These are phyloP conservation scores for Echria macrotheca DNA, from an alignment of 495 filamentous ascomycete species.

Conservation along the genomic window DNA sequence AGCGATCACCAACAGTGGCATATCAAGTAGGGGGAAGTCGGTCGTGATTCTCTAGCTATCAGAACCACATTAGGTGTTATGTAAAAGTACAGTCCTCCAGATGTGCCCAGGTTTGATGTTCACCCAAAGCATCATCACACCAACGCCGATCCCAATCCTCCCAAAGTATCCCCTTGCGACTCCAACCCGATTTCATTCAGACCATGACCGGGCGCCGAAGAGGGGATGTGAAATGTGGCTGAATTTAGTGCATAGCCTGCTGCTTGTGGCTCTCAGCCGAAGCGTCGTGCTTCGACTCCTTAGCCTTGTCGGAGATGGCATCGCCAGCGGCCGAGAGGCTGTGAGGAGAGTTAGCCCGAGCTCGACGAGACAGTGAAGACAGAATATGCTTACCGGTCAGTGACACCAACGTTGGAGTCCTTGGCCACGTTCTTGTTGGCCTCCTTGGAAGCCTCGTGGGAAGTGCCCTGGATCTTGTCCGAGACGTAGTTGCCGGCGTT, in stretches of 20 bases:
- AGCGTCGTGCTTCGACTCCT: slow-evolving; percentile 49
- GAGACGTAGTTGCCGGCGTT: slow-evolving; percentile 56
- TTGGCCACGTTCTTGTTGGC: slow-evolving; percentile 61
- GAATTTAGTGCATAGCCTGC: slow-evolving; percentile 50
- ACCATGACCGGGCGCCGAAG: not conserved
- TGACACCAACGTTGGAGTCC: slow-evolving; percentile 46
- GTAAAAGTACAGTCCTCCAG: slow-evolving; percentile 9
- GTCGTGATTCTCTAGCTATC: slow-evolving; percentile 7
- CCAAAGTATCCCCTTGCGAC: not conserved
- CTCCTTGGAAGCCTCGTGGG: slow-evolving; percentile 53
- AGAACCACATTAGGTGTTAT: not conserved
- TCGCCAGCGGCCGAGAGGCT: slow-evolving; percentile 51
- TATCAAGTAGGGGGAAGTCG: not conserved
- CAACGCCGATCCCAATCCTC: slow-evolving; percentile 3
- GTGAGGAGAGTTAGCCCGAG: slow-evolving; percentile 9
- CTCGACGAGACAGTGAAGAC: not conserved
- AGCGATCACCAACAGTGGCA: not conserved
- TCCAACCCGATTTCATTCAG: too few relatives aligned
- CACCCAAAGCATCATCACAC: not conserved
- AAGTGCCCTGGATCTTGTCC: slow-evolving; percentile 46
- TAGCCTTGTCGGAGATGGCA: slow-evolving; percentile 52
- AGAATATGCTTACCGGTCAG: slow-evolving; percentile 43
- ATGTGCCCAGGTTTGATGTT: too few relatives aligned
- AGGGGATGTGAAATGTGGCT: slow-evolving; percentile 10
- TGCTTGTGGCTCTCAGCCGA: slow-evolving; percentile 55